Percentiles rank a stretch among this genome's conserved stretches.
phyloP scores from a whole-genome alignment of 257 asterid species.

The Solanum clarkiae region DNA sequence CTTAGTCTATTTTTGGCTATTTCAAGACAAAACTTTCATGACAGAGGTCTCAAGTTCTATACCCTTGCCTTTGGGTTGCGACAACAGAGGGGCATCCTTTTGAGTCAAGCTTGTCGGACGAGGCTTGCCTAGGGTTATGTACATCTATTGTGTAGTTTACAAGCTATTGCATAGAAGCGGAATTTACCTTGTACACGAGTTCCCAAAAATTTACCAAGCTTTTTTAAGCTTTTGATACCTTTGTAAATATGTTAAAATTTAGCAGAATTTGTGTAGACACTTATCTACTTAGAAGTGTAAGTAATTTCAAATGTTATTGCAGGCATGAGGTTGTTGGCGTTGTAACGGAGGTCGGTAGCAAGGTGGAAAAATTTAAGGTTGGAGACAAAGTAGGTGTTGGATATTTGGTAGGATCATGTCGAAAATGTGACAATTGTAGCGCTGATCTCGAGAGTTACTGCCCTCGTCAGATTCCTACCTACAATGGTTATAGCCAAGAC shows the following conservation, averaged over 20 bases:
- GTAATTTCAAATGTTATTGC: background rate
- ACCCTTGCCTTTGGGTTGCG: too few relatives aligned
- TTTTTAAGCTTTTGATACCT: background rate
- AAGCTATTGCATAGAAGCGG: too few relatives aligned
- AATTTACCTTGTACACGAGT: too few relatives aligned
- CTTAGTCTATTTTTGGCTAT: background rate
- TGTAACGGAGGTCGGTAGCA: constrained; percentile 48
- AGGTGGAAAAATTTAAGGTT: constrained; percentile 33
- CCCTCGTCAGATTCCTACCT: constrained; percentile 18
- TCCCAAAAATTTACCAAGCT: background rate
- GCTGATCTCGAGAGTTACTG: constrained; percentile 46
- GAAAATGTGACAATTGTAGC: constrained; percentile 31
- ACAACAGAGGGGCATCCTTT: too few relatives aligned
- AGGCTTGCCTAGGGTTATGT: too few relatives aligned
- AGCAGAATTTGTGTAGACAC: background rate
- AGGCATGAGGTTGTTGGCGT: constrained; percentile 63
- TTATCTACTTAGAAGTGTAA: background rate
- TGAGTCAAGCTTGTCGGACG: too few relatives aligned
- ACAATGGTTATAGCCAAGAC: constrained; percentile 9
- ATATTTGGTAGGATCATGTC: constrained; percentile 53
- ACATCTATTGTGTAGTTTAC: too few relatives aligned
- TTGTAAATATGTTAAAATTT: background rate
- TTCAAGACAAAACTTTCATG: background rate
- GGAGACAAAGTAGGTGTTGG: constrained; percentile 66
- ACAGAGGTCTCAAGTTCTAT: too few relatives aligned